Conservation (phyloP, 129 eudicot genomes). For the Artemisia annua region DNA sequence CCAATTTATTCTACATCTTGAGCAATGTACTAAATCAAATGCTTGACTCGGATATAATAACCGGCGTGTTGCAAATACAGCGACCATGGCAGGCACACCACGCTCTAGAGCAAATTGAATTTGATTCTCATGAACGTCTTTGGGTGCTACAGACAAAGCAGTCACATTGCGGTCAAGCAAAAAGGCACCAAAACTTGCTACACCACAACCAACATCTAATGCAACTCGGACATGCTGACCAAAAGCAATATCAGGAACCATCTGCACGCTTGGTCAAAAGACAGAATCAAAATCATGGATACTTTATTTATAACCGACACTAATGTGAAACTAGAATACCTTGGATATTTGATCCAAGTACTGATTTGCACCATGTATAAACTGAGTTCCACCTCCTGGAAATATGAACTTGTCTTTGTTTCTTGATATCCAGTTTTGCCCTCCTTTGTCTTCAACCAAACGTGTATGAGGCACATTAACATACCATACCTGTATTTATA, state of each 20-base stretch:
- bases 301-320: slow-evolving; percentile 3
- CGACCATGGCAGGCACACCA: slow-evolving; percentile 88
- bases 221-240: slow-evolving; percentile 72
- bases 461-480: slow-evolving; percentile 74
- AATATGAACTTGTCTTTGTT: slow-evolving; percentile 63
- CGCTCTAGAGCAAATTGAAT: slow-evolving; percentile 80
- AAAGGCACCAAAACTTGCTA: slow-evolving; percentile 81
- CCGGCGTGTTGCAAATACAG: slow-evolving; percentile 61
- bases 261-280: slow-evolving; percentile 42
- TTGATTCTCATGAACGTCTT: slow-evolving; percentile 66
- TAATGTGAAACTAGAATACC: slow-evolving; percentile 42
- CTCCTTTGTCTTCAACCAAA: slow-evolving; percentile 72
- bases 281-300: slow-evolving; percentile 25
- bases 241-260: slow-evolving; percentile 81
- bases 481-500: slow-evolving; percentile 67
- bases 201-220: slow-evolving; percentile 80
- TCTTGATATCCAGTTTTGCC: slow-evolving; percentile 69
- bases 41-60: slow-evolving; percentile 76
- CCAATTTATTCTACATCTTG: slow-evolving; percentile 78
- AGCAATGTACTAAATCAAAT: slow-evolving; percentile 78
- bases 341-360: slow-evolving; percentile 80
- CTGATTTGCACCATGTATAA: slow-evolving; percentile 63
- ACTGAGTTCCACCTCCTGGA: slow-evolving; percentile 72
- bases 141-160: slow-evolving; percentile 69
- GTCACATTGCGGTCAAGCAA: slow-evolving; percentile 69